Conservation (phyloP, 495 filamentous ascomycete species). For the Sporormia fimetaria region DNA sequence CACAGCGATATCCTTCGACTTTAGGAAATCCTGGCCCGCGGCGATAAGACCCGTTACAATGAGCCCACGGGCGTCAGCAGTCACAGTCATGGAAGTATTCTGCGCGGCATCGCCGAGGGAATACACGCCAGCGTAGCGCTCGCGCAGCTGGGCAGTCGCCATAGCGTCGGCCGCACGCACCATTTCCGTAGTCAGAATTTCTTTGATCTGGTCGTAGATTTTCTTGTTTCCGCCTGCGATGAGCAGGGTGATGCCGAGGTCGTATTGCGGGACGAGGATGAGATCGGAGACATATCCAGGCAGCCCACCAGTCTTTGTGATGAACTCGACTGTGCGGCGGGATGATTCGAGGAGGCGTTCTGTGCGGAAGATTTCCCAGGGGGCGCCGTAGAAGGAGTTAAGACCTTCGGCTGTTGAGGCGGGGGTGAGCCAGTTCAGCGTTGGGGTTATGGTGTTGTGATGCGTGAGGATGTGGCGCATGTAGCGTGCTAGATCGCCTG, state of each 20-base stretch:
- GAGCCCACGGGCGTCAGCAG: constrained; percentile 23
- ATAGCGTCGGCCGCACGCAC: constrained; percentile 27
- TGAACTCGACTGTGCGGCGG: constrained; percentile 25
- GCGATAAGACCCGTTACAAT: constrained; percentile 24
- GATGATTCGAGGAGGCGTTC: constrained; percentile 22
- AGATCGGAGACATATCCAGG: constrained; percentile 26
- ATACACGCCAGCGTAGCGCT: constrained; percentile 24
- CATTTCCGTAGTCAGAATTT: constrained; percentile 22
- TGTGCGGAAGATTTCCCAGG: constrained; percentile 32
- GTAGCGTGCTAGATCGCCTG: constrained; percentile 27
- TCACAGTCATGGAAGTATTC: constrained; percentile 27
- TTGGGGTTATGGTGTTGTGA: constrained; percentile 30
- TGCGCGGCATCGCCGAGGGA: constrained; percentile 7
- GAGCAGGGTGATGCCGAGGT: constrained; percentile 30
- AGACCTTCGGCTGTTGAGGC: constrained; percentile 20
- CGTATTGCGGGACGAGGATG: constrained; percentile 29
- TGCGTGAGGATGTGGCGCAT: constrained; percentile 30
- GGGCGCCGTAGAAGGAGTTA: constrained; percentile 31
- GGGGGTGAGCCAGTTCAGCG: constrained; percentile 29
- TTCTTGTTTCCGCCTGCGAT: constrained; percentile 14
- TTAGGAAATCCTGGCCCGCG: constrained; percentile 26
- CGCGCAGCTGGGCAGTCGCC: constrained; percentile 18
- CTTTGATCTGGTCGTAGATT: constrained; percentile 17
- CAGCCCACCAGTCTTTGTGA: constrained; percentile 30
- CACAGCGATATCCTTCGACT: background rate